Base-by-base conservation (phyloP, 495 filamentous ascomycete genomes). In the Penicillium ucsense region DNA sequence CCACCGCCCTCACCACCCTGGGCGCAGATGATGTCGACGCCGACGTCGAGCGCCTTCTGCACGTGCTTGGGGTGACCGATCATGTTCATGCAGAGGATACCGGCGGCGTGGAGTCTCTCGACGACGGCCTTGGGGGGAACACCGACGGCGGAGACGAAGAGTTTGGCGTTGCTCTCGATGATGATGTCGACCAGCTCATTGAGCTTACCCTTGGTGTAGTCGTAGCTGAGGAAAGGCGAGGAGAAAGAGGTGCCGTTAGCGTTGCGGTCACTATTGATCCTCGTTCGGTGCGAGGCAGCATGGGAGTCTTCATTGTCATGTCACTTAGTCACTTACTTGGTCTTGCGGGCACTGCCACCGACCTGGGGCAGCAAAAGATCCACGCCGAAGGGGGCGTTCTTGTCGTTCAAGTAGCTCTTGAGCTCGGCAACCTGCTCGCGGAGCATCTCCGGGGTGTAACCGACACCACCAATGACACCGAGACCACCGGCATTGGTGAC, bases 21-120 rank as follows among this genome's bases (percentile, higher is more conserved):
- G 30, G 89, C 89, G 68, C 89, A 94, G 67, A 95, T 94, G 53
- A 94, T 83, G 65, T 95, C 89, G 50, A 77, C 83, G 56, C 92
- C 92, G 42, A 88, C 78, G 12, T 88, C 91, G 47, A 98, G 75
- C 63, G 85, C 85, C 78, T 96, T 97, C 63, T 83, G 76, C 41
- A 95, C 90, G 73, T 98, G 92, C 80, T 98, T 98, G 53, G 94
- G 94, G 79, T 97, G 92, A 47, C 91, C 92, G 65, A 98, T 94
- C 92, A 98, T 98, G 82, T 98, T 98, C 92, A 98, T 98, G 80
- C 91, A 95, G 46, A 94, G 76, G 51, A 98, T 77, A 46, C 90
- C 90, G 60, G 79, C 74, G 52, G 80, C 78, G 78, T 98, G 92
- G 33, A 98, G 81, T 53, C 75, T 82, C 41, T 97, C 87, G 50